A percentile compares a stretch with the other conserved stretches of the same genome.
These are phyloP conservation scores for Pseudopithomyces chartarum DNA, from an alignment of 2,329 filamentous ascomycete species.

Conservation along the genomic window DNA sequence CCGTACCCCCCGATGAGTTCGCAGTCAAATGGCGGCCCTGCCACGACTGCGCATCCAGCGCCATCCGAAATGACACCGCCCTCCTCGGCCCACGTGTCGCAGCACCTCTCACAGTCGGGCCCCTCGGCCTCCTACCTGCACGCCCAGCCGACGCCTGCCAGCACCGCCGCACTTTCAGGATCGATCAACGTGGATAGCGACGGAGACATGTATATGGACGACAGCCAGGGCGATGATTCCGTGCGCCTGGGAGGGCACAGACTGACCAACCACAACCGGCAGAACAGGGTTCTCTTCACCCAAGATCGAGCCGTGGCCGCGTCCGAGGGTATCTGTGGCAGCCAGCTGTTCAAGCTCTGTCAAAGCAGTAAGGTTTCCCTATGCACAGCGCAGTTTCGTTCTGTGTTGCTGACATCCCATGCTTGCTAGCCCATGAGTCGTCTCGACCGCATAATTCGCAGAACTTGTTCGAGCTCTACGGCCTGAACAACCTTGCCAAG, in stretches of 20 bases:
- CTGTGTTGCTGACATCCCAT: conserved; percentile 34
- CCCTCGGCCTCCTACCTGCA: conserved; percentile 35
- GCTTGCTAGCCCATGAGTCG: conserved; percentile 42
- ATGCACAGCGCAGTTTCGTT: conserved; percentile 21
- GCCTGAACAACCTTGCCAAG: conserved; percentile 59
- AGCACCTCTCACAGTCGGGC: conserved; percentile 39
- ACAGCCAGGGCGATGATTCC: conserved; percentile 35
- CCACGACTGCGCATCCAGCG: conserved; percentile 31
- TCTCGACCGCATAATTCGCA: conserved; percentile 62
- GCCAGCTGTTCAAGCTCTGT: conserved; percentile 42
- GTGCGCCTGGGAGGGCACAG: conserved; percentile 42
- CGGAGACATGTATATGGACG: conserved; percentile 50
- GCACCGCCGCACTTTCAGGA: conserved; percentile 39
- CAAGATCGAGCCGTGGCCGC: conserved; percentile 32
- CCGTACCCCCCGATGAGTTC: conserved; percentile 54
- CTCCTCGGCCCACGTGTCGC: conserved; percentile 48
- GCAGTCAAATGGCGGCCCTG: conserved; percentile 44
- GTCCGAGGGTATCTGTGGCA: conserved; percentile 35
- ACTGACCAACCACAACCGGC: conserved; percentile 54
- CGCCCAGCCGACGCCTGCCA: conserved; percentile 46
- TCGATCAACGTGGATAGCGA: conserved; percentile 46
- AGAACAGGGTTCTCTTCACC: conserved; percentile 35
- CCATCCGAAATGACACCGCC: conserved; percentile 47
- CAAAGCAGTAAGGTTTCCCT: conserved; percentile 42
- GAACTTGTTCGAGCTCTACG: conserved; percentile 65